phyloP scores from a whole-genome alignment of 2,329 filamentous ascomycete genomes.

The Cladophialophora chaetospira region DNA sequence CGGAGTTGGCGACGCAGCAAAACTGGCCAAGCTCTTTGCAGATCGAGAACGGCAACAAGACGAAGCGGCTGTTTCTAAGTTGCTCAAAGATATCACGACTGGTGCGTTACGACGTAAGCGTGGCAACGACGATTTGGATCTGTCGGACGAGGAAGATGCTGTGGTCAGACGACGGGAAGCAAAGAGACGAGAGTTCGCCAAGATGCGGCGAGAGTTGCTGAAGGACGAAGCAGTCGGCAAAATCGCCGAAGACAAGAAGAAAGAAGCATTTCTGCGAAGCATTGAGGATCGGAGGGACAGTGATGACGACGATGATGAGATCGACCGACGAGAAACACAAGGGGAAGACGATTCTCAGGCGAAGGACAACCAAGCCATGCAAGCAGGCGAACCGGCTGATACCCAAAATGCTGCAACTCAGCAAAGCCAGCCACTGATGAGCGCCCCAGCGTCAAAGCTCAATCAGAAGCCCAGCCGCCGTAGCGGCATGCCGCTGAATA shows the following conservation, averaged over 20 bases:
- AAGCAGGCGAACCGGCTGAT: constrained; percentile 42
- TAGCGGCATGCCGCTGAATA: constrained; percentile 66
- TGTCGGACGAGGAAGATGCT: constrained; percentile 89
- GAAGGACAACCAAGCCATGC: constrained; percentile 10
- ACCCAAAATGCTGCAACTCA: constrained; percentile 37
- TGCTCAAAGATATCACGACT: constrained; percentile 90
- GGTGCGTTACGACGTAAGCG: constrained; percentile 83
- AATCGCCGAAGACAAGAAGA: constrained; percentile 85
- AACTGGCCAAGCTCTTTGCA: constrained; percentile 82
- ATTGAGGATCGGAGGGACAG: constrained; percentile 79
- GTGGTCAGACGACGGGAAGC: constrained; percentile 73
- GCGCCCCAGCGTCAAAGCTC: constrained; percentile 51
- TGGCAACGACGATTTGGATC: constrained; percentile 73
- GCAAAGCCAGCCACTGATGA: constrained; percentile 36
- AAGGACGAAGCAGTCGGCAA: constrained; percentile 88
- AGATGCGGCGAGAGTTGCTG: constrained; percentile 86
- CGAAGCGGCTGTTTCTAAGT: constrained; percentile 83
- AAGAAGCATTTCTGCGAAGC: constrained; percentile 83
- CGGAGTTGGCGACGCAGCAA: constrained; percentile 75
- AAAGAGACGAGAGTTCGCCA: constrained; percentile 85
- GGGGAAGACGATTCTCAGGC: constrained; percentile 25
- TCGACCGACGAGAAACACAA: constrained; percentile 48
- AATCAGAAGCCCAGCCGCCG: constrained; percentile 64
- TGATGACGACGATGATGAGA: constrained; percentile 73
- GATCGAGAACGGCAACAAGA: constrained; percentile 78